Evolutionary conservation across 495 filamentous ascomycete genomes (phyloP), one percentile per base, ranked within the genome.

Genomic region (Aspergillus conjunctus): DNA sequence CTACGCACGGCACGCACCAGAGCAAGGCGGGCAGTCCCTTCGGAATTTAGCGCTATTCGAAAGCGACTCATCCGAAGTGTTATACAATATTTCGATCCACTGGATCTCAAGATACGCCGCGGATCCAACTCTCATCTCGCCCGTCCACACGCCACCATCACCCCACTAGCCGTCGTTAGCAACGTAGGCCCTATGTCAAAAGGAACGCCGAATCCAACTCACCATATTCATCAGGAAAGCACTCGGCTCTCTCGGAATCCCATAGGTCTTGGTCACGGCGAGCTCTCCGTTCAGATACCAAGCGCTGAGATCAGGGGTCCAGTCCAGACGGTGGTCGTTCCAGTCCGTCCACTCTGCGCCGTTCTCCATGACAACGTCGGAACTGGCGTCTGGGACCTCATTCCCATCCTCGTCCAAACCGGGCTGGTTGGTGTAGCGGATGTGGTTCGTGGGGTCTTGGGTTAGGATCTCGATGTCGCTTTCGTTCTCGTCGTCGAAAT

Each of bases 391-490:
- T 4, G 55, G 43, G 7, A 57, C 45, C 44, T 37, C 55, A 26
- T 57, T 50, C 44, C 55, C 55, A 8, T 57, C 32, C 1, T 21
- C 31, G 31, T 57, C 55, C 2, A 57, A 18, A 6, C 55, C 55
- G 15, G 55, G 55, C 43, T 57, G 55, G 26, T 57, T 57, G 3
- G 55, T 57, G n/a, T 57, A 57, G 1, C 44, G 43, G 44, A 57
- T 49, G 10, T 57, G 55, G 17, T 33, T 21, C n/a, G 14, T 33
- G 0, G 55, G 43, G 18, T 57, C 55, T 1, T 30, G 43, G 22
- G 55, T 57, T 0, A 57, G 44, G 44, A 57, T 57, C 44, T 57
- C 55, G 30, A 57, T 57, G 30, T 57, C 55, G 30, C 55, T 57
- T 44, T 57, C 55, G 43, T 46, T 57, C 0, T 48, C 20, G 44